Percentiles rank a stretch among this genome's conserved stretches.
Evolutionary conservation across 768 basidiomycete genomes (phyloP).

Genomic region (Suillus variegatus): DNA sequence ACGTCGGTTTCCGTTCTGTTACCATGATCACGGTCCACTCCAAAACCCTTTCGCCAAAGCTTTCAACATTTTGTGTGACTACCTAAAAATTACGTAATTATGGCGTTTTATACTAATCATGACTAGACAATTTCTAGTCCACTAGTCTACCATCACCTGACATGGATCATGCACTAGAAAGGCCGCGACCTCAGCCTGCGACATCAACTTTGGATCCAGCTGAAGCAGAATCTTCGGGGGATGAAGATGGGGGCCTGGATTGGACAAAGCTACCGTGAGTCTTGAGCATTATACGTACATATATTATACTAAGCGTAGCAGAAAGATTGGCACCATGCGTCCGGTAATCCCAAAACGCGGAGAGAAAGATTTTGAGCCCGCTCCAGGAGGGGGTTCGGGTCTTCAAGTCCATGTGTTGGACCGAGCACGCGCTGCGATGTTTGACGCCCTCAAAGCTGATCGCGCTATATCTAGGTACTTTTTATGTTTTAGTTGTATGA

Average conservation of each 20-base stretch:
- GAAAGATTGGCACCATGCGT: slow-evolving; percentile 35
- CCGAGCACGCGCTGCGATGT: slow-evolving; percentile 82
- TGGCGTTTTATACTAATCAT: neutral
- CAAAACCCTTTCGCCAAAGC: neutral
- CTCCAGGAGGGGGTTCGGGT: slow-evolving; percentile 59
- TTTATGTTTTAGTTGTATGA: neutral
- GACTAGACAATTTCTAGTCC: neutral
- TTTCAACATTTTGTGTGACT: neutral
- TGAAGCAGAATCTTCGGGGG: slow-evolving; percentile 58
- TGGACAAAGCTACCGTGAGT: slow-evolving; percentile 77
- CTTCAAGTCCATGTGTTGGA: slow-evolving; percentile 83
- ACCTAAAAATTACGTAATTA: neutral
- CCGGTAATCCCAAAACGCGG: slow-evolving; percentile 93
- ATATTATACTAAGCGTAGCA: slow-evolving; percentile 14
- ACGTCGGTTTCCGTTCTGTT: slow-evolving; percentile 38
- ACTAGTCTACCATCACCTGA: neutral
- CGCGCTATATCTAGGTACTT: slow-evolving; percentile 74
- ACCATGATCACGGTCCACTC: slow-evolving; percentile 24
- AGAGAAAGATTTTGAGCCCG: slow-evolving; percentile 97
- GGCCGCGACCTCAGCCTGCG: slow-evolving; percentile 26
- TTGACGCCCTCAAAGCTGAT: slow-evolving; percentile 72
- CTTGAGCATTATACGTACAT: slow-evolving; percentile 8
- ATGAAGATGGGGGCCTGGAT: slow-evolving; percentile 77
- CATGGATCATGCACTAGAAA: slow-evolving; percentile 68
- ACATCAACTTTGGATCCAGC: slow-evolving; percentile 33